Evolutionary conservation across 2,329 filamentous ascomycete genomes (phyloP), one percentile per base, ranked within the genome.

Genomic region (Decorospora gaudefroyi): DNA sequence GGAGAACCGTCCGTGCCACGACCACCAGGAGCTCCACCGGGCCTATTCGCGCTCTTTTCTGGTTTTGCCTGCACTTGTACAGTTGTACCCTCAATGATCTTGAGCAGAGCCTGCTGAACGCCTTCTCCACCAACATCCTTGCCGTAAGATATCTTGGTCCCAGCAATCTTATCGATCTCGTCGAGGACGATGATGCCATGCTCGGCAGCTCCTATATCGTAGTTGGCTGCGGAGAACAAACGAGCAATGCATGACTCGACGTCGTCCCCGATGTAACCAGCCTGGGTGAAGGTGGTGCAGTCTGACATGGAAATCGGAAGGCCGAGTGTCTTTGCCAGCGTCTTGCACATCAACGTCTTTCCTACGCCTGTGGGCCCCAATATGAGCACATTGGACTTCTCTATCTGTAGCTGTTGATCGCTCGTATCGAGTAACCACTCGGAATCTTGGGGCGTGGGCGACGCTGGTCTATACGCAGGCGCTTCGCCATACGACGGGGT

Each of bases 81-180:
- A 16, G 91, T 96, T 1, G 91, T 95, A 6, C 93, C 93, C 72
- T 99, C 93, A 13, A 99, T 89, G 27, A 99, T 90, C 73, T 97
- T 97, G 21, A 99, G 74, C 4, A 99, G 76, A 5, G 93, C 92
- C 72, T 99, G 93, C 64, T 99, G 93, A 0, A 97, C 93, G 39
- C 93, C 93, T 74, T 97, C 93, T 15, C 93, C 93, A 12, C 91
- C 88, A 2, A 99, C 93, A 64, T 99, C 93, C 59, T 95, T 88
- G 13, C 91, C 92, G 48, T 95, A 90, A 49, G 83, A 84, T 11
- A 91, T 87, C 66, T 93, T 92, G 17, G 89, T 84, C 25, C 88
- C 88, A 1, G 93, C 91, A 46, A 97, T 91, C 73, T 99, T 99
- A 76, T 99, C 93, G 42, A 99, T 90, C 72, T 99, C 93, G 59